Evolutionary conservation across 169 alveolate genomes (phyloP), one percentile per base, ranked within the genome.

Genomic region (Eimeria sp.): DNA sequence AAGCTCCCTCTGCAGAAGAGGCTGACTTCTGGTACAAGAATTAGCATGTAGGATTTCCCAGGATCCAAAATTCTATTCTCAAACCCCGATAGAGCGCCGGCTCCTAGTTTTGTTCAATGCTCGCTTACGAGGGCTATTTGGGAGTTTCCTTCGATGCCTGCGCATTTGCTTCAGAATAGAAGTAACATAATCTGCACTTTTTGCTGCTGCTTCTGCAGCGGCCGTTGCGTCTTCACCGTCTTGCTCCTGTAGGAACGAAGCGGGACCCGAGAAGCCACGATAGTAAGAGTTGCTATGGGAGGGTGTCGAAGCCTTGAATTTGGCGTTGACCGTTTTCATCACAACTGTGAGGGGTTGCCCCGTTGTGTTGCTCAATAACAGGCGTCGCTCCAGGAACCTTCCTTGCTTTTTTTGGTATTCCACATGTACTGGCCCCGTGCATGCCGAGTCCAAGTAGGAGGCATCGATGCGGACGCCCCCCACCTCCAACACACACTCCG

Each of bases 271-370:
- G 25, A 14, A 27, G 61, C 16, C 34, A 10, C 30, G 78, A 58
- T 14, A 27, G 76, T 51, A 58, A 58, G 84, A 18, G 30, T 10
- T 43, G 14, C 2, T 25, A 13, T 30, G 20, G 16, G 34, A 11
- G 27, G 51, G 34, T 9, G 34, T 27, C 58, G 84, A 75, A 43
- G 84, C 57, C 6, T 40, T 75, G 89, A 45, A 47, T 27, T 30
- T 51, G 40, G 92, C 92, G 54, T 84, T 58, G 34, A 84, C 92
- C 10, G 92, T 84, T 57, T 84, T 84, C 78, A 84, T 84, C 57
- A 84, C 92, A 22, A 84, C 92, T 54, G 92, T 84, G 27, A 84
- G 43, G 40, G 76, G 92, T 22, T 84, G 16, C 13, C 16, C 51
- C 7, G 73, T 84, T 22, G 27, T 84, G 92, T 84, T 84, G 18